These are phyloP conservation scores for Sequoiadendron giganteum DNA, from an alignment of 75 land plant genomes.

Conservation along the genomic window DNA sequence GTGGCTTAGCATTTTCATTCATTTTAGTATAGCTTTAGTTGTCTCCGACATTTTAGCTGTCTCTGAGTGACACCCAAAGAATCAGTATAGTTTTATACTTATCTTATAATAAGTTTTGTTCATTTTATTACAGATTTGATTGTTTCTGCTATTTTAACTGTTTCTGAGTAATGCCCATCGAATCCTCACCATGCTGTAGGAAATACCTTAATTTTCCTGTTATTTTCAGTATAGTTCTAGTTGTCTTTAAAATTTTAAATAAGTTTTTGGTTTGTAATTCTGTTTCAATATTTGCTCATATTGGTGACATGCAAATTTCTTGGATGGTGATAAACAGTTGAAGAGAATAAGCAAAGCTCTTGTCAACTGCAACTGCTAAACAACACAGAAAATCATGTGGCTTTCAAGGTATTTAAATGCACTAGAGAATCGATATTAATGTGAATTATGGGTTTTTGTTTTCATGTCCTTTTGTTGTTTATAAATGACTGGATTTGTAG, in stretches of 20 bases:
- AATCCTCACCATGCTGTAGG: neutral
- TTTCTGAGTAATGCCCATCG: neutral
- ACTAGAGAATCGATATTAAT: neutral
- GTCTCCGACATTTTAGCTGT: neutral
- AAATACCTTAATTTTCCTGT: neutral
- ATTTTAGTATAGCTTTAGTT: neutral
- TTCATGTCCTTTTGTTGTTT: neutral
- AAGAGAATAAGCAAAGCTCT: slow-evolving; percentile 70
- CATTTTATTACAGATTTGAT: neutral
- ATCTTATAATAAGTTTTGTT: neutral
- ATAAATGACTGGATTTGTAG: neutral
- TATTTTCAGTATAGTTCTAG: neutral
- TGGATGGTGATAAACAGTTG: slow-evolving; percentile 47
- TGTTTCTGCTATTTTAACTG: neutral
- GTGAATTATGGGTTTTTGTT: neutral
- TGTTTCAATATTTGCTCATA: neutral
- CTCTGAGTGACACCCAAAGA: neutral
- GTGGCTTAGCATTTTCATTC: slow-evolving; percentile 42
- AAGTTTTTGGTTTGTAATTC: neutral
- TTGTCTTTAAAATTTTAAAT: neutral
- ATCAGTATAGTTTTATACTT: neutral
- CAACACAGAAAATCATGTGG: slow-evolving; percentile 73
- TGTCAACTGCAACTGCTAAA: slow-evolving; percentile 74
- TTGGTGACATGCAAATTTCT: neutral
- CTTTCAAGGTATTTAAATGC: slow-evolving; percentile 68